These are phyloP conservation scores for Triticum timopheevii DNA, from an alignment of 176 grass and related monocot species.

Conservation along the genomic window DNA sequence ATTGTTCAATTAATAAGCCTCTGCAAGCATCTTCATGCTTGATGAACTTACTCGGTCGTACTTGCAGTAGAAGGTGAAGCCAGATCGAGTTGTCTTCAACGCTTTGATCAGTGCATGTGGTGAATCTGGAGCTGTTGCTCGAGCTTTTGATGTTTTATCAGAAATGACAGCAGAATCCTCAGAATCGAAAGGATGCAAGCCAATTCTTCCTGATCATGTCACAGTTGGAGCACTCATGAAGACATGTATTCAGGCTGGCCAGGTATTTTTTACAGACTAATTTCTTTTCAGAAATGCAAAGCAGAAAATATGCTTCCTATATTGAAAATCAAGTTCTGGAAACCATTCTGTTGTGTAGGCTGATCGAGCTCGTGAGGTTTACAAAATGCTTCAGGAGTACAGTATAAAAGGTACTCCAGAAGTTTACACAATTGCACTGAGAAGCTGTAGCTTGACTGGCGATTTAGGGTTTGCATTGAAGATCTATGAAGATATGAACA, in stretches of 20 bases:
- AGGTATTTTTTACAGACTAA: slow-evolving; percentile 53
- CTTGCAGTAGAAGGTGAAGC: slow-evolving; percentile 99
- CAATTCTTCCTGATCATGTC: slow-evolving; percentile 91
- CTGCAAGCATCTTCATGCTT: slow-evolving; percentile 24
- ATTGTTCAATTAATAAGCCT: background rate
- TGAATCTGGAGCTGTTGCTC: slow-evolving; percentile 94
- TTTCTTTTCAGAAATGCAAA: slow-evolving; percentile 25
- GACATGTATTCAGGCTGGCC: slow-evolving; percentile 78
- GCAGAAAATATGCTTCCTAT: slow-evolving; percentile 9
- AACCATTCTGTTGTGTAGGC: slow-evolving; percentile 49
- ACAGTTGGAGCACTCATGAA: slow-evolving; percentile 93
- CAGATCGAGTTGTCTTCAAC: slow-evolving; percentile 99
- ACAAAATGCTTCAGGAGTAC: slow-evolving; percentile 90
- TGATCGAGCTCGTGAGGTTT: slow-evolving; percentile 78
- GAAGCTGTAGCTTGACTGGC: slow-evolving; percentile 89
- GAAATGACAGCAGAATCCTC: slow-evolving; percentile 82
- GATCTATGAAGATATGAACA: slow-evolving; percentile 98
- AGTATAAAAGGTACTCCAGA: slow-evolving; percentile 87
- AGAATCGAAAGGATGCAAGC: slow-evolving; percentile 57
- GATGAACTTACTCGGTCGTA: slow-evolving; percentile 58
- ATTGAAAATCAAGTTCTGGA: slow-evolving; percentile 9
- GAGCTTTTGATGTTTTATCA: slow-evolving; percentile 96
- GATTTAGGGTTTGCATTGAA: slow-evolving; percentile 86
- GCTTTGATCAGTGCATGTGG: slow-evolving; percentile 97
- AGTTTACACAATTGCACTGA: slow-evolving; percentile 95